These are phyloP conservation scores for Leccinum rimulosum DNA, from an alignment of 768 basidiomycete genomes.

Conservation along the genomic window DNA sequence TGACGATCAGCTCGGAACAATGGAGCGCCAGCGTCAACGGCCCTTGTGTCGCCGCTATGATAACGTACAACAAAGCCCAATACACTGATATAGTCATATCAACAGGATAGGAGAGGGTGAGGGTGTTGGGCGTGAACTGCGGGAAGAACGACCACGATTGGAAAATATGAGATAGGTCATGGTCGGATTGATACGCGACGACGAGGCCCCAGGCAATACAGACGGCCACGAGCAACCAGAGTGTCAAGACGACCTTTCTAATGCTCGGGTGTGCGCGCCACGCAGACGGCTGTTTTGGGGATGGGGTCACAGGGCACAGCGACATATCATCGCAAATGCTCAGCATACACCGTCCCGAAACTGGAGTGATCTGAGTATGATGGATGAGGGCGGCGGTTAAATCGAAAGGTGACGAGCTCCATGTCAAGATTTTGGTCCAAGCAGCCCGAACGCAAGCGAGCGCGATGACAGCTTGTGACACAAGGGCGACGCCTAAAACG, in stretches of 20 bases:
- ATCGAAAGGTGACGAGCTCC: conserved; percentile 34
- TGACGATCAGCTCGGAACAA: conserved; percentile 28
- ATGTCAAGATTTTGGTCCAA: conserved; percentile 25
- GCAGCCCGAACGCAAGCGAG: conserved; percentile 21
- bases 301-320: conserved; percentile 14
- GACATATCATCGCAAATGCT: conserved; percentile 11
- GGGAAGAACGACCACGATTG: conserved; percentile 29
- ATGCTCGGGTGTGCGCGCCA: conserved; percentile 26
- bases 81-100: conserved; percentile 12
- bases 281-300: conserved; percentile 23
- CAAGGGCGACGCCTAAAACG: conserved; percentile 24
- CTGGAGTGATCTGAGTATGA: conserved; percentile 21
- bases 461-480: conserved; percentile 26
- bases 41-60: conserved; percentile 25
- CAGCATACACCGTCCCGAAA: conserved; percentile 26
- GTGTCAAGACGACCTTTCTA: conserved; percentile 18
- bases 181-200: conserved; percentile 9
- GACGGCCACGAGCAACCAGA: conserved; percentile 22
- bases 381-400: conserved; percentile 31
- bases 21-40: conserved; percentile 28
- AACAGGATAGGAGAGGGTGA: background rate
- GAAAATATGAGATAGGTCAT: background rate
- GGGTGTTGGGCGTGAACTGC: conserved; percentile 3
- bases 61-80: conserved; percentile 28
- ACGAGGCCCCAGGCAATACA: conserved; percentile 24